These are phyloP conservation scores for Sporothrix mexicana DNA, from an alignment of 2,329 filamentous ascomycete species.

Conservation along the genomic window DNA sequence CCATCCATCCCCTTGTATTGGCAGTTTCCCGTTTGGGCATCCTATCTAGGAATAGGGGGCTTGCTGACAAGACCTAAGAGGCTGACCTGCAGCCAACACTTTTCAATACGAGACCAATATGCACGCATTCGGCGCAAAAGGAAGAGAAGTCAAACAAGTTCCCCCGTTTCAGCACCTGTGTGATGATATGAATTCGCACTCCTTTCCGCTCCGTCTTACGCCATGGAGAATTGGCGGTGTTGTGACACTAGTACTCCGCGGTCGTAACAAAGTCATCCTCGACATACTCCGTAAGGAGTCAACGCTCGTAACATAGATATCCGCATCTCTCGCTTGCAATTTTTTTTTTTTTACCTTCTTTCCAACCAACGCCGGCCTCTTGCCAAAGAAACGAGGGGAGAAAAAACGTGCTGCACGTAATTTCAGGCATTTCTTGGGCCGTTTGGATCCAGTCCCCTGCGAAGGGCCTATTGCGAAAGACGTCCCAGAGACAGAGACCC, in stretches of 20 bases:
- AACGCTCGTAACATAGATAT: no score
- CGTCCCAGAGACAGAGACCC: conserved; percentile 4
- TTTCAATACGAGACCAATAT: conserved; percentile 4
- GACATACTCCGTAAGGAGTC: no score
- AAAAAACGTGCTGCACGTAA: neutral
- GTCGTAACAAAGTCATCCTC: no score
- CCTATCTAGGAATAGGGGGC: neutral
- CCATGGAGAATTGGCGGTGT: no score
- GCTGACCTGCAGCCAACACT: neutral
- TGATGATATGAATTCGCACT: no score
- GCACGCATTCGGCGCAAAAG: neutral
- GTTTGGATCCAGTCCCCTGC: neutral
- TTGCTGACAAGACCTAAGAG: conserved; percentile 1
- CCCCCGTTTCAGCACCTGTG: no score
- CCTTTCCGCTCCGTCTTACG: no score
- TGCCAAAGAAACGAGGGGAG: no score
- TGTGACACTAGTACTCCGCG: no score
- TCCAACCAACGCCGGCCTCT: no score
- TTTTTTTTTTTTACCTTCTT: no score
- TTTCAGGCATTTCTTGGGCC: neutral
- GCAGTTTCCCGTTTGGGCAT: conserved; percentile 2
- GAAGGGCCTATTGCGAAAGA: neutral
- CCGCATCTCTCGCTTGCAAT: no score
- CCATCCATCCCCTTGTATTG: neutral
- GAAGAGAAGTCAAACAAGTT: neutral